Conservation (phyloP, 257 asterid genomes). For the Avicennia marina region DNA sequence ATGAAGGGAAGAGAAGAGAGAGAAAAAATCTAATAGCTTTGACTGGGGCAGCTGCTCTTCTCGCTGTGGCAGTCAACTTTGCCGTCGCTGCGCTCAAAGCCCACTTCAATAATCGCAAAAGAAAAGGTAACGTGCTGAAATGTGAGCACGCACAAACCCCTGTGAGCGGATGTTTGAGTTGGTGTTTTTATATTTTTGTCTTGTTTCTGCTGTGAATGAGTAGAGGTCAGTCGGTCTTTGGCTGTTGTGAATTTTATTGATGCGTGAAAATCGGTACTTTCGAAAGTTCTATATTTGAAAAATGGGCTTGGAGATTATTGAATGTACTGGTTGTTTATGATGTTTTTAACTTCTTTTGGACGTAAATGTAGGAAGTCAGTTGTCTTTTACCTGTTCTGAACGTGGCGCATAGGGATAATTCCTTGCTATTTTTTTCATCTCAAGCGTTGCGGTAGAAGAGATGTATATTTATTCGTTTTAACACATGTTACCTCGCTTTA, state of each 20-base stretch:
- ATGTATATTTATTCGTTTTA: too few relatives aligned
- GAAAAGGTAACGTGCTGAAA: constrained; percentile 50
- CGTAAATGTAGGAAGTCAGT: not conserved
- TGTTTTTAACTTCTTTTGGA: not conserved
- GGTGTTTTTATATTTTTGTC: not conserved
- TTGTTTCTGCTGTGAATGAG: constrained; percentile 1
- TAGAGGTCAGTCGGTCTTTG: constrained; percentile 6
- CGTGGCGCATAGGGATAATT: not conserved
- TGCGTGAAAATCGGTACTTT: too few relatives aligned
- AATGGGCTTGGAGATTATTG: not conserved
- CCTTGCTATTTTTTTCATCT: constrained; percentile 7
- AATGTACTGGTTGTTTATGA: constrained; percentile 1
- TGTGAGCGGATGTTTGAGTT: not conserved
- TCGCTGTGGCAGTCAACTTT: constrained; percentile 73
- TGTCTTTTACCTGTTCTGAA: constrained; percentile 4
- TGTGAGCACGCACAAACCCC: not conserved
- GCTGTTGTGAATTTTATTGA: constrained; percentile 1
- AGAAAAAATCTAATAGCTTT: constrained; percentile 52
- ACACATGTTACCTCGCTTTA: not conserved
- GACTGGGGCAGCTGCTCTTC: constrained; percentile 88
- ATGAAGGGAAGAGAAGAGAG: constrained; percentile 39
- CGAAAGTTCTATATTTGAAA: not conserved
- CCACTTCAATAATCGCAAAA: constrained; percentile 54
- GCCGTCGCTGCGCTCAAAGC: constrained; percentile 48
- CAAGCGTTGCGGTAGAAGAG: too few relatives aligned